Conservation (phyloP, 2,329 filamentous ascomycete species). For the Epichloe gansuensis region DNA sequence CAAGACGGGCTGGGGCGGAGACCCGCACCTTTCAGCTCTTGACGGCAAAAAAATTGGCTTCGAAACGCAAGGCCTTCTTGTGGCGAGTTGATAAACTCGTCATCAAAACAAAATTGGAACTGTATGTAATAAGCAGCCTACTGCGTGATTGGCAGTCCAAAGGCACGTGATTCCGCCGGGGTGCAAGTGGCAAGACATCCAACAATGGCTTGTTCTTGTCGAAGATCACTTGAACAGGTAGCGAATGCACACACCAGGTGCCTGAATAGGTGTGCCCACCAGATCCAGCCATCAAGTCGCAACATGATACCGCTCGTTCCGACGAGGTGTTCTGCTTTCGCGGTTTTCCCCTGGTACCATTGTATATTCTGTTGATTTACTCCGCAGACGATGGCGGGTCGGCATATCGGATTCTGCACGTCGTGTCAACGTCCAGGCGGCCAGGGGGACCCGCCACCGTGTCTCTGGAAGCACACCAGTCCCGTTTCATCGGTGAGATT, state of each 20-base stretch:
- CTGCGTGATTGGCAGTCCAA: no score
- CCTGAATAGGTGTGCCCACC: neutral
- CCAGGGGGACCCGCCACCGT: conserved; percentile 1
- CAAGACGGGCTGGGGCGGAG: neutral
- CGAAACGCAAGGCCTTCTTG: neutral
- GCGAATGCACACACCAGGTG: neutral
- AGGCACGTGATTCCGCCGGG: neutral
- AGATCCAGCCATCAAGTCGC: neutral
- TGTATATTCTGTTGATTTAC: neutral
- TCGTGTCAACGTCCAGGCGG: neutral
- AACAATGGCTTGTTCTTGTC: no score
- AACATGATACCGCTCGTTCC: neutral
- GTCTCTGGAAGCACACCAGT: conserved; percentile 7
- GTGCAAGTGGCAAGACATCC: no score
- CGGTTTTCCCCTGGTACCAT: neutral
- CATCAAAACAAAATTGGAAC: neutral
- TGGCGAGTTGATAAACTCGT: neutral
- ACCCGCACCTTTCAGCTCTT: neutral
- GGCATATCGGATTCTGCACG: neutral
- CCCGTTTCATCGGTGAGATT: conserved; percentile 2
- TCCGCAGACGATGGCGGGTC: neutral
- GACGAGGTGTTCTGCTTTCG: neutral
- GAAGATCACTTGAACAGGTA: neutral
- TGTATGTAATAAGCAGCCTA: no score
- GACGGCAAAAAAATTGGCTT: neutral